Percentiles rank a stretch among this genome's conserved stretches.
Conservation (phyloP, 345 rosid species). For the Gossypium anomalum region DNA sequence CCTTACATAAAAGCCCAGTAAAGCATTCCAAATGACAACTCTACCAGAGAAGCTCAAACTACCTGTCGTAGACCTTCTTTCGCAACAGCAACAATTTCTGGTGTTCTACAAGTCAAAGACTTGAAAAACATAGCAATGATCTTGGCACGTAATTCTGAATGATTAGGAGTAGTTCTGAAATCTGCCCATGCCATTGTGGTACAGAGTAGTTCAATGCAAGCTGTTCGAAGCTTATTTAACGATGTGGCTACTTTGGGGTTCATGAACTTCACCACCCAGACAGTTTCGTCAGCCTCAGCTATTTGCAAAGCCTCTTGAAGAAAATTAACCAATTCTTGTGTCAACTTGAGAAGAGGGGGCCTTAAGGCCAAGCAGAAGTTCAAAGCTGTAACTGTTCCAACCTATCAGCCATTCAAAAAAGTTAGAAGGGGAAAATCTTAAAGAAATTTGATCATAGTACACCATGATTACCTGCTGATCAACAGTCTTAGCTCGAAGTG, state of each 20-base stretch:
- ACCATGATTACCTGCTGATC: conserved; percentile 81
- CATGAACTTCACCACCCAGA: conserved; percentile 82
- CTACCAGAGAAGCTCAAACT: conserved; percentile 23
- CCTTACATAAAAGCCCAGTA: not conserved
- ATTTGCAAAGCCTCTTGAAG: conserved; percentile 98
- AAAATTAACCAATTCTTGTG: conserved; percentile 90
- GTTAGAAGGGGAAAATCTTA: conserved; percentile 25
- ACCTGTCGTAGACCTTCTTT: conserved; percentile 99
- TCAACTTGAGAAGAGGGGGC: conserved; percentile 95
- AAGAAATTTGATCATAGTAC: conserved; percentile 9
- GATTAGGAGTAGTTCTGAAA: conserved; percentile 76
- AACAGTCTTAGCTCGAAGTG: conserved; percentile 86
- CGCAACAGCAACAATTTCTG: conserved; percentile 97
- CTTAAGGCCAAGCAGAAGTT: conserved; percentile 94
- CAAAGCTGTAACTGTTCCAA: conserved; percentile 93
- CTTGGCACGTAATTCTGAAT: conserved; percentile 83
- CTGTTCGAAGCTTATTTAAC: conserved; percentile 81
- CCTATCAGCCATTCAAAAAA: conserved; percentile 43
- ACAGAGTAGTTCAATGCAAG: conserved; percentile 95
- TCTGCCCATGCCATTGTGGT: conserved; percentile 99
- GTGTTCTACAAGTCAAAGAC: conserved; percentile 87
- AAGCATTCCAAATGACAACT: conserved; percentile 3
- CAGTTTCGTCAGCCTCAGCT: conserved; percentile 97
- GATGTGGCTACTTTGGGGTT: conserved; percentile 82
- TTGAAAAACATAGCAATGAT: conserved; percentile 98